These are phyloP conservation scores for Ceratocystis cacaofunesta DNA, from an alignment of 2,329 filamentous ascomycete genomes.

Conservation along the genomic window DNA sequence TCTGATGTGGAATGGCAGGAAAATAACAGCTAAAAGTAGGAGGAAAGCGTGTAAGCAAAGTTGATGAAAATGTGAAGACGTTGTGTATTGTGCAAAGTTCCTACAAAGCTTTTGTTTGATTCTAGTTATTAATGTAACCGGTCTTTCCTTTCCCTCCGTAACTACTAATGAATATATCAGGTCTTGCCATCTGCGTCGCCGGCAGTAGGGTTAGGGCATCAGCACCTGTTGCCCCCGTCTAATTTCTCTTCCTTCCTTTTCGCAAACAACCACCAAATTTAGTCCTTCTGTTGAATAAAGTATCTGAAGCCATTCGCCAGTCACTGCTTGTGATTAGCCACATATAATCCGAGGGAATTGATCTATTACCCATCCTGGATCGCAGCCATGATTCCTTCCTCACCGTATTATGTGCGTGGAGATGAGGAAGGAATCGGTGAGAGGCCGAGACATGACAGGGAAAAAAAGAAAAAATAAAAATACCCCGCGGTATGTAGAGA, in stretches of 20 bases:
- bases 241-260: neutral
- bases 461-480: neutral
- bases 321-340: neutral
- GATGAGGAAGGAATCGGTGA: neutral
- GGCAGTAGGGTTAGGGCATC: no score
- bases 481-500: neutral
- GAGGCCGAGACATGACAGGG: neutral
- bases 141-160: neutral
- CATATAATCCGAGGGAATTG: neutral
- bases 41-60: neutral
- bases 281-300: neutral
- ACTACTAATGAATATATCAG: neutral
- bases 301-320: neutral
- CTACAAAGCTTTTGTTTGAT: neutral
- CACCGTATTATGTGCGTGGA: conserved; percentile 1
- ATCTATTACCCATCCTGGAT: neutral
- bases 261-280: neutral
- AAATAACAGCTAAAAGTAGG: neutral
- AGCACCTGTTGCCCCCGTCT: no score
- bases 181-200: neutral
- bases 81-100: neutral
- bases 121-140: neutral
- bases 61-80: neutral
- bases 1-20: neutral
- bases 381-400: neutral